Evolutionary conservation across 2,329 filamentous ascomycete genomes (phyloP).

Genomic region (Cercospora zeina): DNA sequence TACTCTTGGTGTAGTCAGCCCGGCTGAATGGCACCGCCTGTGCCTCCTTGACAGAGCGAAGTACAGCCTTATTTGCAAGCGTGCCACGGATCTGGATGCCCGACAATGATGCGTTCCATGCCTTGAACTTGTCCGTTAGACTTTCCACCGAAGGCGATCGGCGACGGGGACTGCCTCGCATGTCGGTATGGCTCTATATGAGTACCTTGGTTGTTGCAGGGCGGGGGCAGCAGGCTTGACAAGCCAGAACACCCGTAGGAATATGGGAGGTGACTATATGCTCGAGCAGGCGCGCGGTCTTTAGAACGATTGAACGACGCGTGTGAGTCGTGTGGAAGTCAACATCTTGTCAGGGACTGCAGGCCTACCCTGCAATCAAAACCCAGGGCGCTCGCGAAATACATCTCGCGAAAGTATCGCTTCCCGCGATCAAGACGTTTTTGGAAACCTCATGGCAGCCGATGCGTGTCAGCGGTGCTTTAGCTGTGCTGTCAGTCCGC

Average conservation of each 20-base stretch:
- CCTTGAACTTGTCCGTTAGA: conserved; percentile 17
- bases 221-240: not conserved
- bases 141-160: conserved; percentile 14
- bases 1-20: conserved; percentile 13
- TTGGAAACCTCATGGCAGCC: not conserved
- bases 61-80: conserved; percentile 8
- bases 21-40: not conserved
- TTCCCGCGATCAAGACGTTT: not conserved
- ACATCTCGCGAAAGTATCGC: not conserved
- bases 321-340: conserved; percentile 8
- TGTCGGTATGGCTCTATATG: not conserved
- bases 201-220: not conserved
- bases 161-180: conserved; percentile 1
- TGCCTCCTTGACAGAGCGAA: not conserved
- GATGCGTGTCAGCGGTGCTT: conserved; percentile 1
- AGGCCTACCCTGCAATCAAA: conserved; percentile 1
- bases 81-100: conserved; percentile 11
- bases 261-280: not conserved
- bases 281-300: not conserved
- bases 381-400: not conserved
- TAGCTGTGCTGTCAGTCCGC: conserved; percentile 1
- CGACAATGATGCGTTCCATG: conserved; percentile 11
- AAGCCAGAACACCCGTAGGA: not conserved
- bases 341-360: conserved; percentile 1
- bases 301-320: conserved; percentile 1